Base-by-base conservation (phyloP, 164 flowering plant species). In the Magnolia officinalis region DNA sequence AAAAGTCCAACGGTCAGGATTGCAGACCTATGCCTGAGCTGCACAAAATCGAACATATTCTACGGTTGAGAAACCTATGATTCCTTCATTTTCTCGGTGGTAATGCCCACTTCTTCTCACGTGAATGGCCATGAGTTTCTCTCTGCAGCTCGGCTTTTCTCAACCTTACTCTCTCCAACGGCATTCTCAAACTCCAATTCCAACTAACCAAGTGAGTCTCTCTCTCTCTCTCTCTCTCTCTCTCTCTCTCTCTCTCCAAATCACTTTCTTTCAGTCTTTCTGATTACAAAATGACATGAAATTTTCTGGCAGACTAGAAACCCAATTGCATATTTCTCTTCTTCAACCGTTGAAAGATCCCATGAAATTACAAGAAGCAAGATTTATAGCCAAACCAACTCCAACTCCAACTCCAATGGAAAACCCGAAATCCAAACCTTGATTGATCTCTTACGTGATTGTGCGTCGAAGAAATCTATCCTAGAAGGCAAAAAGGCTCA, bases 401-500 rank as follows among this genome's bases (percentile, higher is more conserved):
- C 20, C 49, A 68, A 71, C 52, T 58, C 20, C 49, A 72, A 73
- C 68, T 31, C 75, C 64, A 29, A 29, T 31, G 37, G 16, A 18
- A 59, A 73, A 55, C 70, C 74, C 72, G 73, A 78, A 64, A 59
- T 67, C 21, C 87, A 77, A 75, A 23, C 8, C 0, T 63, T 86
- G 73, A 79, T 89, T 50, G 88, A 85, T 77, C 75, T 82, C 9
- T 76, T 86, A 59, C 88, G 81, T 19, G 78, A 74, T 23, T 87
- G 81, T 81, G 85, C 79, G 0, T 79, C 70, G 29, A 74, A 80
- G 23, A 81, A 81, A 76, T 80, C 65, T 16, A 50, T 86, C 6
- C 75, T 67, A 75, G 79, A 84, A 77, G 86, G 85, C 8, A 82
- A 87, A 78, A 72, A 76, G 13, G 64, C 88, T 81, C 91, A 89